phyloP scores from a whole-genome alignment of 2,329 filamentous ascomycete species.

The Epichloe aotearoae region DNA sequence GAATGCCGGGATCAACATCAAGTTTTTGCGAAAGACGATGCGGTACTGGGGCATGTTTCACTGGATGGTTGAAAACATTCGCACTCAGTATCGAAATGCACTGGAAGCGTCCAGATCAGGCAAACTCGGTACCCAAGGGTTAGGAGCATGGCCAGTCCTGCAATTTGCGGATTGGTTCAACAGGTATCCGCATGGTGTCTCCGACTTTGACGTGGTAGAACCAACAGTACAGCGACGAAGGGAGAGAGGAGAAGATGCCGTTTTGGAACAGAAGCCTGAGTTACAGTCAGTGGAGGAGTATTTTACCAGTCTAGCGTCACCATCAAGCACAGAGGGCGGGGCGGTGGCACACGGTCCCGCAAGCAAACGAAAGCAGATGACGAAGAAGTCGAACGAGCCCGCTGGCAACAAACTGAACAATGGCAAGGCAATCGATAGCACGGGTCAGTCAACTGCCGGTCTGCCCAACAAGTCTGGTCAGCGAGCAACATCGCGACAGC shows the following conservation, averaged over 20 bases:
- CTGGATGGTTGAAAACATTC: conserved; percentile 86
- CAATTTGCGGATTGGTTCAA: conserved; percentile 98
- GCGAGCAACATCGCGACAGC: conserved; percentile 8
- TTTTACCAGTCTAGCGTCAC: conserved; percentile 66
- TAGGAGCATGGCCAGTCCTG: conserved; percentile 53
- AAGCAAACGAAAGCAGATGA: conserved; percentile 23
- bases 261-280: conserved; percentile 77
- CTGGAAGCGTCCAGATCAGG: conserved; percentile 68
- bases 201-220: conserved; percentile 70
- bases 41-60: conserved; percentile 98
- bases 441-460: conserved; percentile 5
- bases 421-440: conserved; percentile 1
- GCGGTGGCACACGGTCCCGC: conserved; percentile 11
- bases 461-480: conserved; percentile 10
- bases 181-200: conserved; percentile 83
- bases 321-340: conserved; percentile 34
- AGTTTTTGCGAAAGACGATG: conserved; percentile 89
- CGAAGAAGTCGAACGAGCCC: conserved; percentile 20
- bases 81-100: conserved; percentile 74
- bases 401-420: background rate
- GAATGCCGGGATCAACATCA: conserved; percentile 77
- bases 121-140: conserved; percentile 32
- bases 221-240: conserved; percentile 53
- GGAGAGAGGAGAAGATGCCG: conserved; percentile 73
- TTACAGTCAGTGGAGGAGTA: conserved; percentile 93